A percentile compares a stretch with the other conserved stretches of the same genome.
phyloP scores from a whole-genome alignment of 345 rosid genomes.

The Rhodomyrtus tomentosa region DNA sequence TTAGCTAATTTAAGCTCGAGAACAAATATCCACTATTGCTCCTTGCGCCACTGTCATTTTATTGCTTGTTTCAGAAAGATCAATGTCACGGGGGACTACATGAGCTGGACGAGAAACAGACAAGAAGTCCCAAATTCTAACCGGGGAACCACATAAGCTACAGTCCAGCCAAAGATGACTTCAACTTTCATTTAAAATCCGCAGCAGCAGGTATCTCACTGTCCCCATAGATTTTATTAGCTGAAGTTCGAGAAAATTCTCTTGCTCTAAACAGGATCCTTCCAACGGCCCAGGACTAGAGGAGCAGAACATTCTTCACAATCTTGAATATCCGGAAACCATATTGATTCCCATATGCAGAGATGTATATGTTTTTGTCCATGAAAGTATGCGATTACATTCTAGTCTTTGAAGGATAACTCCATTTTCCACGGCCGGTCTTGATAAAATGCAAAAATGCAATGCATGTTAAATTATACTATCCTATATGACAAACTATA shows the following conservation, averaged over 20 bases:
- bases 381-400: constrained; percentile 38
- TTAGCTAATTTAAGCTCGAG: too few relatives aligned
- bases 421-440: constrained; percentile 26
- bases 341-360: constrained; percentile 97
- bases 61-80: constrained; percentile 77
- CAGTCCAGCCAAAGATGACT: constrained; percentile 82
- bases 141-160: constrained; percentile 90
- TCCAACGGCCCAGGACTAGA: constrained; percentile 53
- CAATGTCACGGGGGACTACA: constrained; percentile 47
- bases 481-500: too few relatives aligned
- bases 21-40: constrained; percentile 69
- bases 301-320: constrained; percentile 98
- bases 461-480: not conserved
- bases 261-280: constrained; percentile 67
- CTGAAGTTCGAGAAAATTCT: constrained; percentile 59
- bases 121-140: constrained; percentile 78
- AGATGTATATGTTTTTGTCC: constrained; percentile 91
- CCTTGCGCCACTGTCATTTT: constrained; percentile 76
- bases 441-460: too few relatives aligned
- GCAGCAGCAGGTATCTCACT: constrained; percentile 39
- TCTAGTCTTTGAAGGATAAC: constrained; percentile 35
- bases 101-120: constrained; percentile 71
- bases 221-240: constrained; percentile 60
- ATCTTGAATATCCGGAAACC: constrained; percentile 91
- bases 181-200: constrained; percentile 70